Conservation (phyloP, 495 filamentous ascomycete genomes). For the Tuber calosporum region DNA sequence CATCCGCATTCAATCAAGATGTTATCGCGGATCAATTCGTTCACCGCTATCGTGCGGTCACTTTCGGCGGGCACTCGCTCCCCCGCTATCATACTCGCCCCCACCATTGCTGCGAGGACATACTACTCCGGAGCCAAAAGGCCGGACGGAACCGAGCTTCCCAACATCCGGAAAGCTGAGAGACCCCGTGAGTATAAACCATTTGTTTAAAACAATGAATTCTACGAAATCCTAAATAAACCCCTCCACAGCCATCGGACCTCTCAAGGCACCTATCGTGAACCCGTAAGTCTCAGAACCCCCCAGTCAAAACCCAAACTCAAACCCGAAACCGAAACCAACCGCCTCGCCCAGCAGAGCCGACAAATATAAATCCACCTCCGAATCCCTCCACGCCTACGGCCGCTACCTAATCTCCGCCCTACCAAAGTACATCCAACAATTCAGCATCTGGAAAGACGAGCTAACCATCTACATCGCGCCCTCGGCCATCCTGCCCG, state of each 20-base stretch:
- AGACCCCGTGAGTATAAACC: constrained; percentile 51
- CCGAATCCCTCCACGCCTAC: constrained; percentile 79
- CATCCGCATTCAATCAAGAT: constrained; percentile 15
- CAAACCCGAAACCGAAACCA: background rate
- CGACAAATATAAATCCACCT: constrained; percentile 82
- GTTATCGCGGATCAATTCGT: constrained; percentile 42
- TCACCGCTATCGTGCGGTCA: constrained; percentile 18
- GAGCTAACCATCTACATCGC: constrained; percentile 90
- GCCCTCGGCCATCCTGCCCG: constrained; percentile 76
- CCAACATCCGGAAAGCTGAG: constrained; percentile 63
- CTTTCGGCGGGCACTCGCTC: constrained; percentile 40
- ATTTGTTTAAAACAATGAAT: background rate
- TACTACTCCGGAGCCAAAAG: constrained; percentile 35
- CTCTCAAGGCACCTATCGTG: constrained; percentile 69
- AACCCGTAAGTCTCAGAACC: constrained; percentile 51
- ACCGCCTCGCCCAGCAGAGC: constrained; percentile 45
- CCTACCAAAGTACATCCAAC: constrained; percentile 95
- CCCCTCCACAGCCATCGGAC: constrained; percentile 48
- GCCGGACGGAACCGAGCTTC: constrained; percentile 42
- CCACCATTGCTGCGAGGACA: constrained; percentile 20
- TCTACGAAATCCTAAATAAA: background rate
- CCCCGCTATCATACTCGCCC: constrained; percentile 18
- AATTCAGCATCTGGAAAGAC: constrained; percentile 99
- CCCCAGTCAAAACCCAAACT: background rate
- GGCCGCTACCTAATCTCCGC: constrained; percentile 94